These are phyloP conservation scores for Alternaria dauci DNA, from an alignment of 2,329 filamentous ascomycete species.

Conservation along the genomic window DNA sequence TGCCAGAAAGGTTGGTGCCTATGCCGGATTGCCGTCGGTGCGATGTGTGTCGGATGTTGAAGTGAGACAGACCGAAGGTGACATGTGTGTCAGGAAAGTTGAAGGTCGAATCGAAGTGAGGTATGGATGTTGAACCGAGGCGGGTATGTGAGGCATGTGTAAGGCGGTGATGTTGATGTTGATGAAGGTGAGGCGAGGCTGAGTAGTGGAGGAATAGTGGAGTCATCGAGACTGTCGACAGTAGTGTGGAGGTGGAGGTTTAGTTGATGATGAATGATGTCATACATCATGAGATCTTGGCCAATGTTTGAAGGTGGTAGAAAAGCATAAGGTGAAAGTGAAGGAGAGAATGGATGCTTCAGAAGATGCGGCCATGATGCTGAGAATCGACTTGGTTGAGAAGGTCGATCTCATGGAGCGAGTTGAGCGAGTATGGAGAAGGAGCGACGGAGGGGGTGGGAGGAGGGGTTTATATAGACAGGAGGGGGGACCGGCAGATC, in stretches of 20 bases:
- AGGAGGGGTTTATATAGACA: slow-evolving; percentile 4
- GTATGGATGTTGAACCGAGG: not conserved
- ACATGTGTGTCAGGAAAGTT: not conserved
- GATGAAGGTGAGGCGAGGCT: not conserved
- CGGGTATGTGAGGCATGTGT: not conserved
- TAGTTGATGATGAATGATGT: not conserved
- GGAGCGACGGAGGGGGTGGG: not conserved
- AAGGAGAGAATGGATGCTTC: not conserved
- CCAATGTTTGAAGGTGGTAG: slow-evolving; percentile 1
- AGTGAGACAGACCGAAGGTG: not conserved
- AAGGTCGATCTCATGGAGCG: not conserved
- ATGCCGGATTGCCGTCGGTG: not conserved
- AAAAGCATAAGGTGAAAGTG: not conserved
- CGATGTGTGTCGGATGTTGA: not conserved
- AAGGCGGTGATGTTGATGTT: not conserved
- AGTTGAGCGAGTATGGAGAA: not conserved
- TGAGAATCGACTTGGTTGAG: not conserved
- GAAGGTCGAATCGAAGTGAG: not conserved
- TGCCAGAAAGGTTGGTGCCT: slow-evolving; percentile 3
- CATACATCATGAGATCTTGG: slow-evolving; percentile 9
- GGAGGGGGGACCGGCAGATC: slow-evolving; percentile 1
- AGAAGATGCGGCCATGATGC: not conserved
- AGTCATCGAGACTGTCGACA: slow-evolving; percentile 1
- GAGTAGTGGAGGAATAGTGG: not conserved
- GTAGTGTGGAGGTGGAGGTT: not conserved